Evolutionary conservation across 345 rosid species (phyloP).

Genomic region (Geranium rotundifolium): DNA sequence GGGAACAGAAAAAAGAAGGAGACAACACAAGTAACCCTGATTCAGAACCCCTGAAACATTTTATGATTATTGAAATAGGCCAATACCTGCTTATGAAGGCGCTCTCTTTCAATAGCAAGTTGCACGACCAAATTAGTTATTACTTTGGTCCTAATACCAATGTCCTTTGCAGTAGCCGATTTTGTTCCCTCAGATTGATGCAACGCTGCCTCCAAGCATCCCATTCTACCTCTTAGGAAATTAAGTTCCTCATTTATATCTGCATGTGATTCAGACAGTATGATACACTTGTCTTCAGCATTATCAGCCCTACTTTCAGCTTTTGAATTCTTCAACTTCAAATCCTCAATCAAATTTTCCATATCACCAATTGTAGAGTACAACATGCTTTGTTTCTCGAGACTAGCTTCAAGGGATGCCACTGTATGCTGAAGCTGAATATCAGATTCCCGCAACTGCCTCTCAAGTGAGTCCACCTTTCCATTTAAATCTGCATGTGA

Average conservation of each 20-base stretch:
- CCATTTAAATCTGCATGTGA: constrained; percentile 60
- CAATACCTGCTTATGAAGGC: constrained; percentile 72
- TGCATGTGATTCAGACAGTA: constrained; percentile 67
- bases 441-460: constrained; percentile 53
- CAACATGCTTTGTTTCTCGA: constrained; percentile 67
- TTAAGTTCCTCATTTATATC: constrained; percentile 55
- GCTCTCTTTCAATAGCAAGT: constrained; percentile 74
- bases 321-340: constrained; percentile 56
- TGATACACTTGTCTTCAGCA: constrained; percentile 66
- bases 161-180: constrained; percentile 53
- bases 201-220: constrained; percentile 49
- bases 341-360: constrained; percentile 70
- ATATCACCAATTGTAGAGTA: constrained; percentile 62
- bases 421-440: constrained; percentile 57
- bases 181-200: constrained; percentile 65
- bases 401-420: constrained; percentile 77
- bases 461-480: constrained; percentile 40
- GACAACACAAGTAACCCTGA: too few species aligned
- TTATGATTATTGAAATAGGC: background rate
- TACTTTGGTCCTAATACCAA: constrained; percentile 48
- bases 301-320: constrained; percentile 65
- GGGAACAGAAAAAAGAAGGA: too few species aligned
- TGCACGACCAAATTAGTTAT: constrained; percentile 70
- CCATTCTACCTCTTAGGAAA: constrained; percentile 57
- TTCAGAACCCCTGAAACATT: background rate